Evolutionary conservation across 2,329 filamentous ascomycete species (phyloP), one percentile per base, ranked within the genome.

Genomic region (Diaporthe vaccinii): DNA sequence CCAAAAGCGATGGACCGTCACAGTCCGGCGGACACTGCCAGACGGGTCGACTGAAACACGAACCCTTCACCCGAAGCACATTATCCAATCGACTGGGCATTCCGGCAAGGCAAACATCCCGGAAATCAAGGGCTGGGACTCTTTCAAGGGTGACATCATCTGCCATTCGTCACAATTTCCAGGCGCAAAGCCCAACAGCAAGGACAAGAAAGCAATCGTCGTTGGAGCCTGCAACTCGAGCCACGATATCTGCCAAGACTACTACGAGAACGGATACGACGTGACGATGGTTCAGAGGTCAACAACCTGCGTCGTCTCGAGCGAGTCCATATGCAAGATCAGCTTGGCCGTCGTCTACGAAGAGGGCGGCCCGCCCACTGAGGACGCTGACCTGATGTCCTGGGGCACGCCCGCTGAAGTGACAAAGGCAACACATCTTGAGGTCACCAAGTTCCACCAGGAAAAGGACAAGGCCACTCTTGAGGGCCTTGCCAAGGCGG

Each of bases 221-320:
- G 86, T 94, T 0, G 93, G 93, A 1, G 91, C 90, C 1, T 93
- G 92, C 81, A 94, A 93, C 82, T 93, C 91, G 0, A 91, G 87
- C 8, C 91, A 93, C 78, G 93, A 94, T 77, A 94, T 94, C 73
- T 89, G 91, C 0, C 92, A 93, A 74, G 91, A 94, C 77, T 93
- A 88, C 78, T 87, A 89, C 49, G 91, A 93, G 78, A 90, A 91
- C 68, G 93, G 93, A 0, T 92, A 91, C 76, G 85, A 90, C 3
- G 89, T 94, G 1, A 94, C 93, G 0, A 92, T 95, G 82, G 87
- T 95, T 0, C 93, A 95, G 82, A 88, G 93, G 4, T 91, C 89
- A 0, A 89, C 88, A 10, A 94, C 93, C 0, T 90, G 89, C 72
- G 91, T 95, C 4, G 85, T 93, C 0, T 89, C 90, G 0, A 90